A percentile compares a stretch with the other conserved stretches of the same genome.
Evolutionary conservation across 129 eudicot species (phyloP).

Genomic region (Artemisia annua): DNA sequence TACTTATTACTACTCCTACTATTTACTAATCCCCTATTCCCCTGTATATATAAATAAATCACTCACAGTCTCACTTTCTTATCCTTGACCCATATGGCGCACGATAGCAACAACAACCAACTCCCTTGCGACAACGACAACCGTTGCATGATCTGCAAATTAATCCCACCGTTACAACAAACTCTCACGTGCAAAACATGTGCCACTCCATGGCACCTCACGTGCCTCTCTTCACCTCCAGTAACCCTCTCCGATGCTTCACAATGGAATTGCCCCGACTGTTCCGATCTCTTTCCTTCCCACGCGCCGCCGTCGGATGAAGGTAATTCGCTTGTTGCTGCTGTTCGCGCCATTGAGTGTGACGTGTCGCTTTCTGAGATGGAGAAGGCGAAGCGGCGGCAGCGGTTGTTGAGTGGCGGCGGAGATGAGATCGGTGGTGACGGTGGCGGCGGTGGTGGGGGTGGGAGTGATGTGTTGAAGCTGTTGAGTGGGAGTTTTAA

Average conservation of each 20-base stretch:
- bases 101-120: constrained; percentile 25
- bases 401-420: constrained; percentile 55
- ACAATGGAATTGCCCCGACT: constrained; percentile 83
- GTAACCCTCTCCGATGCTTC: constrained; percentile 49
- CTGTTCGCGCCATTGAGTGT: constrained; percentile 68
- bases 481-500: constrained; percentile 61
- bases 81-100: constrained; percentile 38
- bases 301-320: constrained; percentile 9
- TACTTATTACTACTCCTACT: too few species aligned
- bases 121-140: constrained; percentile 88
- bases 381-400: constrained; percentile 76
- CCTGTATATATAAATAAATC: background rate
- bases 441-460: constrained; percentile 8
- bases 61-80: background rate
- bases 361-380: constrained; percentile 56
- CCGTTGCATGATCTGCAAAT: constrained; percentile 74
- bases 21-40: constrained; percentile 1
- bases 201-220: constrained; percentile 83
- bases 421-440: constrained; percentile 18
- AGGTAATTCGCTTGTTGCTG: constrained; percentile 37
- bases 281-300: constrained; percentile 43
- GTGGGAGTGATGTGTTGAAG: constrained; percentile 44
- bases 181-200: constrained; percentile 70
- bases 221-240: constrained; percentile 54
- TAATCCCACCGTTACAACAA: constrained; percentile 48